These are phyloP conservation scores for Peronospora belbahrii DNA, from an alignment of 352 stramenopile genomes.

Conservation along the genomic window DNA sequence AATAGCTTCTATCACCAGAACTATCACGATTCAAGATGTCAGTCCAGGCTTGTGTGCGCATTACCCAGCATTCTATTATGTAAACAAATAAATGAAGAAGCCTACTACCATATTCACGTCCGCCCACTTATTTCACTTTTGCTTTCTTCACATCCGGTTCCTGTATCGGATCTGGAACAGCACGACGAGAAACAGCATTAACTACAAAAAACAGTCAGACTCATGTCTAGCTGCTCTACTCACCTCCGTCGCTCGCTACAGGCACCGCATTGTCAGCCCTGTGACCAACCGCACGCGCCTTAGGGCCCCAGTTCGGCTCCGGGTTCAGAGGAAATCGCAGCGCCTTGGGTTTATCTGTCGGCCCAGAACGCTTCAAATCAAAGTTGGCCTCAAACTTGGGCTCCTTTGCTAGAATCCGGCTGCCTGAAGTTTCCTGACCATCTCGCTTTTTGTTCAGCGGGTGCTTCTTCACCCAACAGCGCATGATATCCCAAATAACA, in stretches of 20 bases:
- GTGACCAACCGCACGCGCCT: conserved; percentile 82
- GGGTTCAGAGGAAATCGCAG: conserved; percentile 92
- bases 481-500: conserved; percentile 97
- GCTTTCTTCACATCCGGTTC: conserved; percentile 68
- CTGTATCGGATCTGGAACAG: conserved; percentile 34
- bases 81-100: conserved; percentile 12
- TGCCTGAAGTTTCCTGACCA: conserved; percentile 60
- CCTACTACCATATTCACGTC: conserved; percentile 17
- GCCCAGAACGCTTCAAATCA: conserved; percentile 48
- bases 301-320: conserved; percentile 95
- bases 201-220: background rate
- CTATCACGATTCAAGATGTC: background rate
- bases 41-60: background rate
- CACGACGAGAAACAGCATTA: conserved; percentile 6
- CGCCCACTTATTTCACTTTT: conserved; percentile 46
- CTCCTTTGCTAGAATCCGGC: conserved; percentile 83
- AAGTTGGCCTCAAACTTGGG: conserved; percentile 83
- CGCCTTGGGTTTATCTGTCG: conserved; percentile 85
- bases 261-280: conserved; percentile 21
- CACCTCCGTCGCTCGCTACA: conserved; percentile 19
- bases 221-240: conserved; percentile 3
- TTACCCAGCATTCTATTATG: conserved; percentile 26
- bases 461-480: conserved; percentile 93
- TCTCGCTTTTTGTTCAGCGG: conserved; percentile 87
- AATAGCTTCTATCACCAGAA: conserved; percentile 5